phyloP scores from a whole-genome alignment of 352 stramenopile genomes.

The Lagenidium giganteum region DNA sequence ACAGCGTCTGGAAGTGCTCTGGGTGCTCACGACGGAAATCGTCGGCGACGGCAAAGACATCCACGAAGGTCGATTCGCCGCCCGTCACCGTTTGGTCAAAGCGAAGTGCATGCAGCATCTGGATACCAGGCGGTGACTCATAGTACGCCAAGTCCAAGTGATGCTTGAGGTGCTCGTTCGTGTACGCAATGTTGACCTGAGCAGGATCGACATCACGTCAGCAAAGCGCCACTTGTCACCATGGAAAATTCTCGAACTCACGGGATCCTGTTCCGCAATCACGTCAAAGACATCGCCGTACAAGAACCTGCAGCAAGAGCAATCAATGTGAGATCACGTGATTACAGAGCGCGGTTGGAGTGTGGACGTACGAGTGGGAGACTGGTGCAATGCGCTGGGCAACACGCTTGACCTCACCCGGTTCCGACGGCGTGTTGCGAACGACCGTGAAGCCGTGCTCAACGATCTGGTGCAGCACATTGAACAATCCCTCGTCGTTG shows the following conservation, averaged over 20 bases:
- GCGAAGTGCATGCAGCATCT: conserved; percentile 91
- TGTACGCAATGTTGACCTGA: conserved; percentile 95
- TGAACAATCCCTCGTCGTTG: conserved; percentile 59
- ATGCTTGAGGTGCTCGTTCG: conserved; percentile 82
- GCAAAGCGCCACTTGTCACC: neutral
- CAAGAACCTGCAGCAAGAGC: conserved; percentile 40
- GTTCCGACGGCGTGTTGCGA: conserved; percentile 54
- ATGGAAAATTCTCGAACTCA: conserved; percentile 17
- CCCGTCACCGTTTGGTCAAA: conserved; percentile 84
- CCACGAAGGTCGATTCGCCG: conserved; percentile 82
- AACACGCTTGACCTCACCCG: conserved; percentile 58
- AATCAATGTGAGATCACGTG: neutral
- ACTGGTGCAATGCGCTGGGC: conserved; percentile 75
- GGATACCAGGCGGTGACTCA: conserved; percentile 93
- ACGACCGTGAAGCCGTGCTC: conserved; percentile 72
- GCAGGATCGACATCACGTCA: neutral
- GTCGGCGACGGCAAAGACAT: conserved; percentile 71
- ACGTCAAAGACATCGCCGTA: conserved; percentile 87
- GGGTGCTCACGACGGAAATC: conserved; percentile 62
- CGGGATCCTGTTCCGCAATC: conserved; percentile 71
- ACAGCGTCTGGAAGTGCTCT: conserved; percentile 71
- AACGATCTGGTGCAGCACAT: conserved; percentile 61
- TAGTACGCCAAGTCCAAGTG: conserved; percentile 97
- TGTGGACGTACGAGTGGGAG: conserved; percentile 60
- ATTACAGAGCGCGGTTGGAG: neutral